A percentile compares a stretch with the other conserved stretches of the same genome.
phyloP scores from a whole-genome alignment of 2,329 filamentous ascomycete species.

The Fusarium bulbicola region DNA sequence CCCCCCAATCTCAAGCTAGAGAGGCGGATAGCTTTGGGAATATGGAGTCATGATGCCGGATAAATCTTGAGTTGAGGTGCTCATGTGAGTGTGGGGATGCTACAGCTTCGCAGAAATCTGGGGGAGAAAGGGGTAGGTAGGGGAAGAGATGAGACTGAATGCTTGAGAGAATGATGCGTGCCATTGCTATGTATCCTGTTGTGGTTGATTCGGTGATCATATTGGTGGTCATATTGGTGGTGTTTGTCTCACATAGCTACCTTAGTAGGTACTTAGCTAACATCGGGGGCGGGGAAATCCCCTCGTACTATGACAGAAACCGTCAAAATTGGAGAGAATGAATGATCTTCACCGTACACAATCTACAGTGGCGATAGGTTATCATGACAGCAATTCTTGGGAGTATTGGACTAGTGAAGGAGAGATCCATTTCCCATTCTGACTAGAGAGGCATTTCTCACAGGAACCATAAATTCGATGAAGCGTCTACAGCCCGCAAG shows the following conservation, averaged over 20 bases:
- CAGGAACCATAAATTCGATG: neutral
- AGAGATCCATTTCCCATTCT: neutral
- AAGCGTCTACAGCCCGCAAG: no score
- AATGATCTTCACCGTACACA: neutral
- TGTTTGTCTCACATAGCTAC: neutral
- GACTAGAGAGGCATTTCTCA: neutral
- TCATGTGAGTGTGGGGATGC: conserved; percentile 23
- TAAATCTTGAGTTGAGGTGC: conserved; percentile 28
- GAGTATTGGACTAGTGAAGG: neutral
- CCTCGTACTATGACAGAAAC: neutral
- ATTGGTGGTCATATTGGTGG: neutral
- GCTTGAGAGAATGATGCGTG: neutral
- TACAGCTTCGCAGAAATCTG: conserved; percentile 9
- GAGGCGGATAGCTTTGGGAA: neutral
- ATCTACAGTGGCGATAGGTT: neutral
- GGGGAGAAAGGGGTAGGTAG: neutral
- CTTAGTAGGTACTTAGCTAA: neutral
- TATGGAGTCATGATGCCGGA: conserved; percentile 33
- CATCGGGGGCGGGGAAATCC: conserved; percentile 18
- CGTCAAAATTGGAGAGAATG: conserved; percentile 13
- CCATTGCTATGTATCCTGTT: neutral
- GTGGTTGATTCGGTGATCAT: neutral
- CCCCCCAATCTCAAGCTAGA: conserved; percentile 37
- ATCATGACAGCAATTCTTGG: conserved; percentile 8
- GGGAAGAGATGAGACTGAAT: neutral